Base-by-base conservation (phyloP, 176 grass and related monocot genomes). In the Carex parvula region DNA sequence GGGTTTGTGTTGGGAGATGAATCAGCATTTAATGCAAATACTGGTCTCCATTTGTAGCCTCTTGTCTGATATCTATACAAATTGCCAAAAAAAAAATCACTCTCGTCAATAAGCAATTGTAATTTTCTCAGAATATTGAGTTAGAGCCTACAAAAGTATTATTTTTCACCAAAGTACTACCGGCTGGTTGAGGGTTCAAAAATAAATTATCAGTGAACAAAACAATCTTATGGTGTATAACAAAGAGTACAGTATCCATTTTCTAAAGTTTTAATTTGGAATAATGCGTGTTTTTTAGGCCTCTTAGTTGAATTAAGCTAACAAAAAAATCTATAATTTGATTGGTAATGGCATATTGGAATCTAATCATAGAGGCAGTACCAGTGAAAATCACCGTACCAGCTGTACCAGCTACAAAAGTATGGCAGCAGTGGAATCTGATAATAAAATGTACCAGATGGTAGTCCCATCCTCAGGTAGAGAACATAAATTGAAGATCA, bases 11-110 rank as follows among this genome's bases (percentile, higher is more conserved):
- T 87, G 55, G 96, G 87, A 82, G 93, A 60, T 62, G 86, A 91
- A 84, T 87, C 91, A 20, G 93, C 82, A 41, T 95, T 91, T 74
- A 99, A 85, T 13, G 91, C 96, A 83, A 89, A 89, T 8, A 63
- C 71, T 79, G 85, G 91, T 48, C 81, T 93, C 86, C 85, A 87
- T 91, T 89, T 95, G 22, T 65, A 68, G 30, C 54, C 75, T 93
- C 80, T 92, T 60, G 76, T 72, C 79, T 81, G 84, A 80, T 86
- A 86, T 29, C 91, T 98, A 88, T 52, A 85, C 64, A 87, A n/a
- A 46, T 68, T 77, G 50, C 22, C 2, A 77, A 39, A 8, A 56
- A 55, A 0, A 42, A 18, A 70, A 70, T 42, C 17, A 9, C 68
- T 44, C 60, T 62, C 60, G 6, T 69, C 14, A 37, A 39, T 69